Evolutionary conservation across 176 grass and related monocot species (phyloP).

Genomic region (Carex cristatella): DNA sequence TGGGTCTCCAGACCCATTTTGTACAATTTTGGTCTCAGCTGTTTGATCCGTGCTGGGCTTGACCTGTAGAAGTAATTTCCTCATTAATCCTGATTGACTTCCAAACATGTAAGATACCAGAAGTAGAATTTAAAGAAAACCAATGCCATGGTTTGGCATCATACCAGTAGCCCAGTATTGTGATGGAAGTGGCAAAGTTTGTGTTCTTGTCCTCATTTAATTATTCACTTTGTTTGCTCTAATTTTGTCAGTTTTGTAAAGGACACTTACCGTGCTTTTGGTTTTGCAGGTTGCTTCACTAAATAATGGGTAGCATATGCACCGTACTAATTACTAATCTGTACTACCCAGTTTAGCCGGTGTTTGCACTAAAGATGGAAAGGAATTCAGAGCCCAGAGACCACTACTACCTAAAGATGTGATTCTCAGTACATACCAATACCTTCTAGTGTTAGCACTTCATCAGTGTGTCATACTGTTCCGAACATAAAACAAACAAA

Average conservation of each 20-base stretch:
- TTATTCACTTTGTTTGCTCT: neutral
- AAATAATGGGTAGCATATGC: neutral
- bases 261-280: neutral
- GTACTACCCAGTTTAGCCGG: neutral
- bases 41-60: constrained; percentile 37
- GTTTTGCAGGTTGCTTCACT: neutral
- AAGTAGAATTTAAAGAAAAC: neutral
- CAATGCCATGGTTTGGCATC: neutral
- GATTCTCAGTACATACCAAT: neutral
- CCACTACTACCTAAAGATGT: neutral
- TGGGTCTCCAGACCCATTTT: constrained; percentile 46
- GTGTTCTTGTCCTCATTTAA: neutral
- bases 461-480: neutral
- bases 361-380: neutral
- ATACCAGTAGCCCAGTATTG: neutral
- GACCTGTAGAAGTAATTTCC: constrained; percentile 34
- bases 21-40: constrained; percentile 37
- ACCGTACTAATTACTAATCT: neutral
- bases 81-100: constrained; percentile 8
- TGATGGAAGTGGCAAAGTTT: neutral
- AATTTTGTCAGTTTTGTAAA: neutral
- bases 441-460: neutral
- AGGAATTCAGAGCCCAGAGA: neutral
- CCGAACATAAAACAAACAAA: constrained; percentile 19
- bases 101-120: neutral